Evolutionary conservation across 768 basidiomycete genomes (phyloP), one percentile per base, ranked within the genome.

Genomic region (Tylopilus balloui): DNA sequence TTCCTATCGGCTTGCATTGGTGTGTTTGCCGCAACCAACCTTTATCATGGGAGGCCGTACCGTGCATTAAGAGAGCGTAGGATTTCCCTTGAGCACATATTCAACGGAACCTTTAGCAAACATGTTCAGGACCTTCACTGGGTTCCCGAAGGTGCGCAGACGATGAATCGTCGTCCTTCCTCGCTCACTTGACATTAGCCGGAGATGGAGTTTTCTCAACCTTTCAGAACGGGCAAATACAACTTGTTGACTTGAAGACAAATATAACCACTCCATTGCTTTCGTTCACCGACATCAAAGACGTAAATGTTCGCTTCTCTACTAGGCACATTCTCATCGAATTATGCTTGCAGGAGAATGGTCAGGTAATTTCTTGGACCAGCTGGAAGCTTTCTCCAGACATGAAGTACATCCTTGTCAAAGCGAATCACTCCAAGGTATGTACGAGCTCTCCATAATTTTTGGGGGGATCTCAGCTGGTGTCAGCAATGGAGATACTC

Each of bases 401-500:
- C 68, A 87, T 92, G 86, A 80, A 87, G 61, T 88, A 89, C 68
- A 76, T 98, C 42, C 78, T 98, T 17, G 70, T 99, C 44, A 85
- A 89, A 63, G 73, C 90, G 0, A 75, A 90, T 62, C 69, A 80
- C 57, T 68, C 69, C 48, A 94, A 96, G 77, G 92, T 84, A 51
- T 44, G 65, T 54, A 31, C 17, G 27, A 23, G 5, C 12, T 44
- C 23, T 37, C 6, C 19, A 23, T 39, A n/a, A 47, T 48, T 27
- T 21, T 4, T 19, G 2, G 15, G 2, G 15, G 13, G 24, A 28
- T 51, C 41, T 61, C 45, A 47, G 58, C 24, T 9, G 36, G n/a
- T 13, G 32, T 28, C 54, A 93, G 86, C 90, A 94, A 84, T 99
- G 96, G 96, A 83, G 96, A 39, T 78, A 86, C 67, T 96, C 93